These are phyloP conservation scores for Aspergillus latus DNA, from an alignment of 2,329 filamentous ascomycete genomes.

Conservation along the genomic window DNA sequence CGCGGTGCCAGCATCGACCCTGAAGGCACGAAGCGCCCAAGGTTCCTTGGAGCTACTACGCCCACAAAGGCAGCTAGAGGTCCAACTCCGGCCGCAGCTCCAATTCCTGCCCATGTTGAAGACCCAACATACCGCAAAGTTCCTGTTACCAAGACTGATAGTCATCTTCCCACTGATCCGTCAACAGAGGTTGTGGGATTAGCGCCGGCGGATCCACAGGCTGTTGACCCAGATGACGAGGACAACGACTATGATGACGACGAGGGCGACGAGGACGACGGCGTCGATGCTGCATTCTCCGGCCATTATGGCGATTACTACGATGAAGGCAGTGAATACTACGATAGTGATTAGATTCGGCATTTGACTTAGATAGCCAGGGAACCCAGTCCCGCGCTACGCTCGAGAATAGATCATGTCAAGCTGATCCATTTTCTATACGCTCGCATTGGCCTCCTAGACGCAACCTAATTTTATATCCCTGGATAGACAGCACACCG, in stretches of 20 bases:
- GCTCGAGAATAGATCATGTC: conserved; percentile 8
- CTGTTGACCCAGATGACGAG: conserved; percentile 27
- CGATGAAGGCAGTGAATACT: conserved; percentile 26
- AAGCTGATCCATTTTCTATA: conserved; percentile 1
- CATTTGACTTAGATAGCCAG: conserved; percentile 7
- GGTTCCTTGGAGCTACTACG: conserved; percentile 16
- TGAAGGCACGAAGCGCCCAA: conserved; percentile 21
- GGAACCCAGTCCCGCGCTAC: conserved; percentile 2
- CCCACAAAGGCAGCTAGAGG: conserved; percentile 19
- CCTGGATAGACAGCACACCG: conserved; percentile 4
- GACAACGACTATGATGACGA: conserved; percentile 36
- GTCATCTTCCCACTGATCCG: conserved; percentile 22
- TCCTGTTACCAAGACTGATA: conserved; percentile 13
- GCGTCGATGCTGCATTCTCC: conserved; percentile 39
- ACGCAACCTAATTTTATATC: conserved; percentile 2
- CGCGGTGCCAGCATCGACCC: conserved; percentile 32
- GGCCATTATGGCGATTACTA: conserved; percentile 37
- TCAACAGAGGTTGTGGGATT: conserved; percentile 29
- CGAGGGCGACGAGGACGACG: conserved; percentile 35
- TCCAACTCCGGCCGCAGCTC: conserved; percentile 14
- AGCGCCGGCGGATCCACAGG: conserved; percentile 18
- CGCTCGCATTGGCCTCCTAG: not conserved
- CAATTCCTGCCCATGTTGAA: conserved; percentile 5
- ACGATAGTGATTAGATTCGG: conserved; percentile 27
- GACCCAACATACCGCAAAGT: conserved; percentile 5